Evolutionary conservation across 2,329 filamentous ascomycete species (phyloP), one percentile per base, ranked within the genome.

Genomic region (Dothistroma pini): DNA sequence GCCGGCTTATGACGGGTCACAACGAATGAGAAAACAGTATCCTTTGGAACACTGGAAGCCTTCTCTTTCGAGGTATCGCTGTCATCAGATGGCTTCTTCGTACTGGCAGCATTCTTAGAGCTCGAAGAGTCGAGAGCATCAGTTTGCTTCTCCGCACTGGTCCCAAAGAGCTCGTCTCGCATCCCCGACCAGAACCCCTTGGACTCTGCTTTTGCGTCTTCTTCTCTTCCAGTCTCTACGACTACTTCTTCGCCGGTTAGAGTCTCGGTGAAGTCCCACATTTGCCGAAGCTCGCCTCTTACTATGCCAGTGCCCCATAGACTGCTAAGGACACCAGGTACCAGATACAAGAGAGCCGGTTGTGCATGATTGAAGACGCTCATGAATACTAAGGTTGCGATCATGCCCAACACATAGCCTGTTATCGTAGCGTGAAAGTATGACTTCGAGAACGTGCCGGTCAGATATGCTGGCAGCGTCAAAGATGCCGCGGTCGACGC

Each of bases 341-440:
- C 95, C 7, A 99, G 85, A 72, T 97, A 97, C 14, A 99, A 79
- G 34, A 99, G 81, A 8, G 95, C 93, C 0, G 93, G 93, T 72
- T 99, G 93, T 2, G 90, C 91, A 64, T 91, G 91, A 52, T 88
- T 83, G 70, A 86, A 95, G 10, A 91, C 77, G 54, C 92, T 81
- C 77, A 97, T 89, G 69, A 92, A 89, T 0, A 83, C 78, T 19
- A 97, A 76, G 0, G 93, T 97, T 1, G 82, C 79, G 1, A 91
- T 63, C 86, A 97, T 90, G 0, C 91, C 93, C 3, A 87, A 53
- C 0, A 89, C 70, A 74, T 97, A 99, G 0, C 93, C 93, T 1
- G 83, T 69, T 63, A 97, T 72, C 38, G 89, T 85, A 5, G 91
- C 89, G 61, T 85, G 82, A 74, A 99, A 97, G 74, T 97, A 97